These are phyloP conservation scores for Sporothrix globosa DNA, from an alignment of 2,329 filamentous ascomycete genomes.

Conservation along the genomic window DNA sequence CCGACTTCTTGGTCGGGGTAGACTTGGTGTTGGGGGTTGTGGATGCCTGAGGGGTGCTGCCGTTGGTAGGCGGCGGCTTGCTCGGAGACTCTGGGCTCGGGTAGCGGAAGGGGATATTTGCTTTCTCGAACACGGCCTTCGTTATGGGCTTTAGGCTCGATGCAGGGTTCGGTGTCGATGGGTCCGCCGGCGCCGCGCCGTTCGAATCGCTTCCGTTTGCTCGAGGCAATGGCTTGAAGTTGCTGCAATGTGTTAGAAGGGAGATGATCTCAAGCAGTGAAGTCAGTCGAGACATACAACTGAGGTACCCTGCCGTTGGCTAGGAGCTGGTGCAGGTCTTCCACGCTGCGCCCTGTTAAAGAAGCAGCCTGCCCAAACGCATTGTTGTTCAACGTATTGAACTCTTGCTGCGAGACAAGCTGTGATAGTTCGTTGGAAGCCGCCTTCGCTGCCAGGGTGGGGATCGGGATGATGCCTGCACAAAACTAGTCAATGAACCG, in stretches of 20 bases:
- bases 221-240: constrained; percentile 59
- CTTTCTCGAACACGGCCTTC: constrained; percentile 52
- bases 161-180: constrained; percentile 42
- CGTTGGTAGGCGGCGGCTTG: constrained; percentile 18
- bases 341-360: constrained; percentile 63
- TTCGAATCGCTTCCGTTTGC: constrained; percentile 38
- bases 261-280: background rate
- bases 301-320: constrained; percentile 68
- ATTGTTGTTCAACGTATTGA: constrained; percentile 75
- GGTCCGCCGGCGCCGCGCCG: constrained; percentile 31
- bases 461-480: constrained; percentile 67
- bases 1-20: constrained; percentile 41
- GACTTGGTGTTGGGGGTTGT: constrained; percentile 39
- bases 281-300: constrained; percentile 54
- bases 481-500: constrained; percentile 1
- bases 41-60: constrained; percentile 35
- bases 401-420: constrained; percentile 56
- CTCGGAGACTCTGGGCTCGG: constrained; percentile 45
- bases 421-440: constrained; percentile 56
- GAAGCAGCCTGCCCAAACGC: constrained; percentile 24
- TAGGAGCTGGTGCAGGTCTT: constrained; percentile 75
- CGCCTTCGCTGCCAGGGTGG: constrained; percentile 61
- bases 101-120: constrained; percentile 48
- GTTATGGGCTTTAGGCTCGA: constrained; percentile 56
- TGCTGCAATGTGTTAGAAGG: constrained; percentile 46